These are phyloP conservation scores for Pseudevernia furfuracea DNA, from an alignment of 495 filamentous ascomycete genomes.

Conservation along the genomic window DNA sequence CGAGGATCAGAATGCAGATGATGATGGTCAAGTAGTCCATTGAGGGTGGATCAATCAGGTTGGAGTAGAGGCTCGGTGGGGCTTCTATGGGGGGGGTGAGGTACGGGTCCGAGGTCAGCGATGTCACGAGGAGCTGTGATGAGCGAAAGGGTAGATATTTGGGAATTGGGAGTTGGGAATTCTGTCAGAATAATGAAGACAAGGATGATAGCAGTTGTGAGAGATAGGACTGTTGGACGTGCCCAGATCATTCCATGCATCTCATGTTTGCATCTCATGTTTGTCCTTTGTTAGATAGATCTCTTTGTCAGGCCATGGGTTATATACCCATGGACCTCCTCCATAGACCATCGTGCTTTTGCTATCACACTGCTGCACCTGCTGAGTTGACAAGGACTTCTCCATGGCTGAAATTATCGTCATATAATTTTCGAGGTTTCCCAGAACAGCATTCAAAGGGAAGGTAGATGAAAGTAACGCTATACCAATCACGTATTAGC, in stretches of 20 bases:
- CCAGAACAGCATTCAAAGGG: background rate
- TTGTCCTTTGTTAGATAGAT: no score
- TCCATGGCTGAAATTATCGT: background rate
- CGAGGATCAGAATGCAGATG: conserved; percentile 12
- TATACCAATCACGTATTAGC: background rate
- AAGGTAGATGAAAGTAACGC: background rate
- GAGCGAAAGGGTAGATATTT: background rate
- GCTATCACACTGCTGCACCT: no score
- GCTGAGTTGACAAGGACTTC: no score
- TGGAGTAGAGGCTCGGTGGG: conserved; percentile 17
- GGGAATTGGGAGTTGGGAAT: background rate
- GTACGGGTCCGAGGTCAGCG: background rate
- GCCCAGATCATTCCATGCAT: no score
- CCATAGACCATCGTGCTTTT: no score
- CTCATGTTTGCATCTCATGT: no score
- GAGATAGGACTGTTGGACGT: no score
- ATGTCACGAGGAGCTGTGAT: background rate
- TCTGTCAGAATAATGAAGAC: background rate
- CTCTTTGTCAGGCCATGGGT: no score
- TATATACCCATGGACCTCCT: no score
- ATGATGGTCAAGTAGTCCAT: conserved; percentile 14
- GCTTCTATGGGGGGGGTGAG: conserved; percentile 14
- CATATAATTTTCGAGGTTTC: background rate
- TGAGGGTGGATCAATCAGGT: conserved; percentile 20
- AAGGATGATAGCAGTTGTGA: background rate